Percentiles rank a stretch among this genome's conserved stretches.
phyloP scores from a whole-genome alignment of 1,139 yeast genomes.

The Yamadazyma friedrichii region DNA sequence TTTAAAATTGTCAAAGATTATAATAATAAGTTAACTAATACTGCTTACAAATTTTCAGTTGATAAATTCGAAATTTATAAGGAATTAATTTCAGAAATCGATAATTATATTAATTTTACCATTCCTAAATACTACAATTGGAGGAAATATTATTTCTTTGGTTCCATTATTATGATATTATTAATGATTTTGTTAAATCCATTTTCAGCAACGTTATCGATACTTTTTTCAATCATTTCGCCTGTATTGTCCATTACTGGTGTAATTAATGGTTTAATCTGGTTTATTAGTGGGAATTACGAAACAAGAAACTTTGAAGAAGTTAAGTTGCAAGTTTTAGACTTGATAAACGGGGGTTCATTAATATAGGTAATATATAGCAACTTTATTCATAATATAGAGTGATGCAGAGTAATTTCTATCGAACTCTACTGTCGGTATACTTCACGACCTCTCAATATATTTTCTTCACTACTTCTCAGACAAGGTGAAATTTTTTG shows the following conservation, averaged over 20 bases:
- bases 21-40: not conserved
- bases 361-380: not conserved
- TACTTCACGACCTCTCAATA: not conserved
- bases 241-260: constrained; percentile 64
- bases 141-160: constrained; percentile 61
- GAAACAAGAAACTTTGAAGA: constrained; percentile 79
- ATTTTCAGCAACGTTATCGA: constrained; percentile 61
- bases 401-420: no score
- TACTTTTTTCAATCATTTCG: constrained; percentile 49
- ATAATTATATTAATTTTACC: constrained; percentile 54
- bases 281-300: constrained; percentile 72
- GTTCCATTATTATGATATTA: constrained; percentile 36
- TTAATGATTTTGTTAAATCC: constrained; percentile 33
- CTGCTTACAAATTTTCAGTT: not conserved
- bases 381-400: no score
- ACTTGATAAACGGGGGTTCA: constrained; percentile 1
- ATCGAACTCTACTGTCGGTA: no score
- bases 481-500: not conserved
- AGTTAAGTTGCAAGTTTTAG: constrained; percentile 52
- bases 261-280: constrained; percentile 71
- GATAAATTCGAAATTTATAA: constrained; percentile 36
- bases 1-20: constrained; percentile 32
- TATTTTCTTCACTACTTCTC: not conserved
- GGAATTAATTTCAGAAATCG: constrained; percentile 54
- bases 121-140: constrained; percentile 59